Conservation (phyloP, 257 asterid species). For the Nicotiana attenuata region DNA sequence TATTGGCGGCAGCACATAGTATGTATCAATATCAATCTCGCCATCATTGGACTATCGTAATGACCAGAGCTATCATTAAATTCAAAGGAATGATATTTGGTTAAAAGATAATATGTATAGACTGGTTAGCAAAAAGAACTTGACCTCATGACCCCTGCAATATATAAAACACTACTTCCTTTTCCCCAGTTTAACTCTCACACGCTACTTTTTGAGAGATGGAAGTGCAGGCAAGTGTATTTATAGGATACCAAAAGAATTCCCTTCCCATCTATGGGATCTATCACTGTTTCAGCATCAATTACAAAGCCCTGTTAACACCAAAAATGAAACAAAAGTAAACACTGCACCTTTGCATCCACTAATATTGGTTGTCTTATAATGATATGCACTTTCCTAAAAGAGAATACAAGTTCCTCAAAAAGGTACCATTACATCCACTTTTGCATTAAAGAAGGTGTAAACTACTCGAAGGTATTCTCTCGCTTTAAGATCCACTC, state of each 20-base stretch:
- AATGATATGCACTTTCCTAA: background rate
- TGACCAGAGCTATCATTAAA: background rate
- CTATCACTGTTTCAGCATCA: too few species aligned
- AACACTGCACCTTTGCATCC: too few species aligned
- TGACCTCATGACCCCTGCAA: background rate
- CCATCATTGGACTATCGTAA: background rate
- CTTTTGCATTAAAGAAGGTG: background rate
- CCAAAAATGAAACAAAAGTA: too few species aligned
- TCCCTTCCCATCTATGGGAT: too few species aligned
- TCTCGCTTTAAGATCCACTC: background rate
- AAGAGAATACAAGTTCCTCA: background rate
- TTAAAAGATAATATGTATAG: background rate
- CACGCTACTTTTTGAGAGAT: too few species aligned
- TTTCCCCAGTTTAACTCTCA: background rate
- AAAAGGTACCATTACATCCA: background rate
- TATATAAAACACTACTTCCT: background rate
- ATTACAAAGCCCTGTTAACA: too few species aligned
- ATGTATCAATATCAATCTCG: background rate
- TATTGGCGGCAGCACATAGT: background rate
- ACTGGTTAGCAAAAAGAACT: background rate
- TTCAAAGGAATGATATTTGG: background rate
- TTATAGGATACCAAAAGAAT: too few species aligned
- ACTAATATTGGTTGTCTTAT: background rate
- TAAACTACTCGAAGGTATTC: background rate
- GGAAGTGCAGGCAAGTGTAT: too few species aligned